Evolutionary conservation across 140 eudicot species (phyloP), one percentile per base, ranked within the genome.

Genomic region (Ambrosia hybrid): DNA sequence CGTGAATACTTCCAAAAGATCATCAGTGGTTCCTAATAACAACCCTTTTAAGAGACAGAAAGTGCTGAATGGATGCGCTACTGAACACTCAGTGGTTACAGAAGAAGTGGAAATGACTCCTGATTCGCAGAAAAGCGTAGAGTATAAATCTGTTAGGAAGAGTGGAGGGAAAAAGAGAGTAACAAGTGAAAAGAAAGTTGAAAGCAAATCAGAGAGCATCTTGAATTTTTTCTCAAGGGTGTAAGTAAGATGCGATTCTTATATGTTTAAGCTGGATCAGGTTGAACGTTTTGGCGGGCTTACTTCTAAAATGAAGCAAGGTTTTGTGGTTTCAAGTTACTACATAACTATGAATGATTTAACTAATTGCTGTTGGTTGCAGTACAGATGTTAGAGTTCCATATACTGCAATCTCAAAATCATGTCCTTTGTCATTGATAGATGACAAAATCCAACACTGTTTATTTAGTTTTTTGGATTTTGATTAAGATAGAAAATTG

Each of bases 41-140:
- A 91, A 91, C 51, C 96, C 96, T 4, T 88, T 89, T 17, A 86
- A 78, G 83, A 89, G 79, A 83, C 76, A 81, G 26, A 88, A 88
- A 70, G 53, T 51, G 72, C 26, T 51, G 46, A 66, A 78, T 13
- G 52, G 62, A 13, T 62, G 53, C 15, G 74, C 56, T 65, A 75
- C 16, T 79, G 89, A 81, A 48, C 76, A 51, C 52, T 53, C 73
- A 67, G 86, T 84, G 51, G 71, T 86, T 75, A 89, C 85, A n/a
- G 86, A 82, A 51, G 46, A 74, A 65, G 86, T 79, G 77, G 86
- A 86, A 60, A 55, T 64, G 13, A 80, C 85, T 67, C 86, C 83
- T 0, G 83, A 74, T 55, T 86, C 92, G 63, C 92, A 82, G 65
- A 58, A 65, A 62, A 86, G 83, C 60, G 83, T 89, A 51, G 79